These are phyloP conservation scores for Syncephalis fuscata DNA, from an alignment of 371 early-diverging fungal genomes.

Conservation along the genomic window DNA sequence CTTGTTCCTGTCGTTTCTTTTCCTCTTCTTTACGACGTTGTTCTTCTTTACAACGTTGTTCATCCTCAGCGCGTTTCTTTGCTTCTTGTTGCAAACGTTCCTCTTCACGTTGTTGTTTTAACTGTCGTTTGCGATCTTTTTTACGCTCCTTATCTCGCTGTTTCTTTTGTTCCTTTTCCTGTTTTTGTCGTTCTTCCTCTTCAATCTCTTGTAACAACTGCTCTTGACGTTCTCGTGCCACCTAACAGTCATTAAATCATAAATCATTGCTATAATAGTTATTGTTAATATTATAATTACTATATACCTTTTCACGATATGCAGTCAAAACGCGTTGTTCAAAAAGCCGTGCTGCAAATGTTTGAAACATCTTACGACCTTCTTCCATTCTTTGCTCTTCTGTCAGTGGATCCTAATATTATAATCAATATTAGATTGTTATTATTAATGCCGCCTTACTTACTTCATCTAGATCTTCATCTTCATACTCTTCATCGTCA, in stretches of 20 bases:
- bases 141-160: conserved; percentile 8
- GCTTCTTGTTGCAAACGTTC: neutral
- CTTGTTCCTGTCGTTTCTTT: conserved; percentile 3
- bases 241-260: conserved; percentile 12
- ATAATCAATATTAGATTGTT: conserved; percentile 6
- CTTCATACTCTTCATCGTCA: conserved; percentile 35
- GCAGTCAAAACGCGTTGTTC: conserved; percentile 83
- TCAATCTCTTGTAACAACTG: conserved; percentile 63
- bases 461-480: conserved; percentile 22
- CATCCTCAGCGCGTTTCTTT: conserved; percentile 4
- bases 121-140: conserved; percentile 8
- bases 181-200: conserved; percentile 27
- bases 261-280: neutral
- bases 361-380: conserved; percentile 81
- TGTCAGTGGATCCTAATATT: conserved; percentile 44
- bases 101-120: neutral
- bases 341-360: conserved; percentile 90
- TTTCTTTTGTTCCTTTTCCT: conserved; percentile 7
- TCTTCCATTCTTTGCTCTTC: conserved; percentile 84
- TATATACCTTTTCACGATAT: conserved; percentile 71
- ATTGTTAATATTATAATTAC: neutral
- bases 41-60: conserved; percentile 5
- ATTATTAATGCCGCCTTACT: conserved; percentile 8
- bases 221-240: conserved; percentile 63
- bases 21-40: conserved; percentile 8